Base-by-base conservation (phyloP, 192 early-diverging fungal species). In the Gorgonomyces haynaldii region DNA sequence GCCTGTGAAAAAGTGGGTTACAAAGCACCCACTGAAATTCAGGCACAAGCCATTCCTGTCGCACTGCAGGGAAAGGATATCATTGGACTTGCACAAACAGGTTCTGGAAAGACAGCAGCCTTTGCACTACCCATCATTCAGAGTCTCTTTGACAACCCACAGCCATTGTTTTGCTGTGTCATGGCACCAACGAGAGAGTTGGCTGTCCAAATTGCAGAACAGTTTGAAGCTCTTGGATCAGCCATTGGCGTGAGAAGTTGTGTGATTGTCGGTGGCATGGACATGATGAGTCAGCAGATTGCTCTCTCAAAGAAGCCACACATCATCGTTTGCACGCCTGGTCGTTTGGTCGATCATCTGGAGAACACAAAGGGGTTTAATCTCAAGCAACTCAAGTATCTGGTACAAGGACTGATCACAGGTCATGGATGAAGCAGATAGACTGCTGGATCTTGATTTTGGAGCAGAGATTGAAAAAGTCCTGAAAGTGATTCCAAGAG, bases 291-390 rank as follows among this genome's bases (percentile, higher is more conserved):
- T 8, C 91, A 98, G 61, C 66, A 86, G 8, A 95, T 95, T 54
- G 89, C 89, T 4, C 67, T 98, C 2, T 88, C 88, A 10, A 93
- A 91, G 52, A 88, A 88, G 47, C 94, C 94, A 6, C 94, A 98
- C 56, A 70, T 98, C 16, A 73, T 98, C 17, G 83, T 98, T 34
- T 90, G 88, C 58, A 98, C 94, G 1, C 94, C 94, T 8, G 94
- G 94, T 10, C 81, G 94, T 38, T 58, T 98, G 52, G 83, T 91
- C 43, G 94, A 96, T 60, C 94, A 96, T 55, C 61, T 98, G 54
- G 90, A 98, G 62, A 96, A 98, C 67, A 98, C 94, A 13, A 98
- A 98, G 55, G 94, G 94, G 16, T 98, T 98, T 55, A 86, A 82
- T 36, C 66, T 98, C 62, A 79, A 84, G 37, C 78, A 79, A 27